Conservation (phyloP, 2,329 filamentous ascomycete genomes). For the Cercospora nicotianae region DNA sequence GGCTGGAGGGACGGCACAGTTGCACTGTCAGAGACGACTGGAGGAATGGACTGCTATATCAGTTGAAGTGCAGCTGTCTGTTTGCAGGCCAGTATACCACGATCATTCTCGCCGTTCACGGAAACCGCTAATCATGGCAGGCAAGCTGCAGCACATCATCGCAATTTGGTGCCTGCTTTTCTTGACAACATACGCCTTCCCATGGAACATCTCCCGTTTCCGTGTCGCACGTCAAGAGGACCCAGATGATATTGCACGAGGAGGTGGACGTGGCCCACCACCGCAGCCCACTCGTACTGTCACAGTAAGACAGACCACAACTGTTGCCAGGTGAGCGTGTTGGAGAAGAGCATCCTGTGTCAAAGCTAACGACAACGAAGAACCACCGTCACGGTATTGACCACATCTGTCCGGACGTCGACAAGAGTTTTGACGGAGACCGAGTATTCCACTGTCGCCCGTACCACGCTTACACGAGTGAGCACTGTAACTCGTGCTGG, state of each 20-base stretch:
- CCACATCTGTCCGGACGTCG: neutral
- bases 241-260: neutral
- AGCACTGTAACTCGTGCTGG: neutral
- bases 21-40: too few species aligned
- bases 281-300: neutral
- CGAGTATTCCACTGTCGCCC: neutral
- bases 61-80: neutral
- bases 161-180: slow-evolving; percentile 6
- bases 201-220: slow-evolving; percentile 1
- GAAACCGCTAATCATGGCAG: neutral
- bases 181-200: neutral
- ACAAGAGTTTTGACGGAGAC: neutral
- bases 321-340: neutral
- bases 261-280: neutral
- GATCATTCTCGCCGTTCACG: neutral
- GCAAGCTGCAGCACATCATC: neutral
- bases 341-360: neutral
- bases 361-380: neutral
- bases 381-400: neutral
- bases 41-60: neutral
- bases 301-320: neutral
- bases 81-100: neutral
- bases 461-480: neutral
- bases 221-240: neutral
- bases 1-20: neutral